phyloP scores from a whole-genome alignment of 805 yeast genomes.

The Sungouiozyma intestinalis region DNA sequence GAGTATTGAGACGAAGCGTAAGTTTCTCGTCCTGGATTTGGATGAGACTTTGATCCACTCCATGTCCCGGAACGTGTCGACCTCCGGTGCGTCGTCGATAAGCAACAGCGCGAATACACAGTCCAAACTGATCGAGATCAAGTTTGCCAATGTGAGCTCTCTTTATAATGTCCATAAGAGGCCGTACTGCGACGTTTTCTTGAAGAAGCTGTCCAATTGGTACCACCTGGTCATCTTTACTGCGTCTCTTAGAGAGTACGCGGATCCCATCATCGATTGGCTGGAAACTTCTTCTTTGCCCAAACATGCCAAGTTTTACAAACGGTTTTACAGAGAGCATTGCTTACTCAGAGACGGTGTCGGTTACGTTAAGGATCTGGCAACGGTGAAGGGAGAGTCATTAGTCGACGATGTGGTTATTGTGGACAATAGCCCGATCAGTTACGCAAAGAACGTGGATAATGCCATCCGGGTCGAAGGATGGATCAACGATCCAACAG shows the following conservation, averaged over 20 bases:
- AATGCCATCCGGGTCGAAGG: conserved; percentile 94
- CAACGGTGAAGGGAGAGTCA: conserved; percentile 4
- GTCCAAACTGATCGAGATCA: conserved; percentile 74
- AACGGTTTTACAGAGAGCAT: conserved; percentile 66
- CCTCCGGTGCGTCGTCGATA: conserved; percentile 18
- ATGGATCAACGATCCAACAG: conserved; percentile 96
- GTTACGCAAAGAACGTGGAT: conserved; percentile 71
- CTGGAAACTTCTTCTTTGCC: conserved; percentile 49
- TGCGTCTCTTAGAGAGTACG: conserved; percentile 89
- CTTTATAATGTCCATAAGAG: conserved; percentile 85
- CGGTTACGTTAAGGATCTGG: conserved; percentile 76
- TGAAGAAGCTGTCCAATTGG: conserved; percentile 74
- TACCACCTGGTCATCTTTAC: conserved; percentile 85
- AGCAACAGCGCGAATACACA: conserved; percentile 10
- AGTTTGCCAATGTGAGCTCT: conserved; percentile 54
- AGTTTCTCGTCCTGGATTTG: conserved; percentile 73
- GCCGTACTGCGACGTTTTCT: conserved; percentile 81
- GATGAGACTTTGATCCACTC: conserved; percentile 96
- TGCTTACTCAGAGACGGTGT: conserved; percentile 70
- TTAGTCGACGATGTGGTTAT: conserved; percentile 50
- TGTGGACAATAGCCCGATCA: conserved; percentile 87
- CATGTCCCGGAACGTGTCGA: conserved; percentile 44
- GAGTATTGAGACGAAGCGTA: conserved; percentile 30
- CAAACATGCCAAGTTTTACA: conserved; percentile 33
- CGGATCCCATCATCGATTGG: conserved; percentile 94